phyloP scores from a whole-genome alignment of 495 filamentous ascomycete species.

The Lasiosphaeris hirsuta region DNA sequence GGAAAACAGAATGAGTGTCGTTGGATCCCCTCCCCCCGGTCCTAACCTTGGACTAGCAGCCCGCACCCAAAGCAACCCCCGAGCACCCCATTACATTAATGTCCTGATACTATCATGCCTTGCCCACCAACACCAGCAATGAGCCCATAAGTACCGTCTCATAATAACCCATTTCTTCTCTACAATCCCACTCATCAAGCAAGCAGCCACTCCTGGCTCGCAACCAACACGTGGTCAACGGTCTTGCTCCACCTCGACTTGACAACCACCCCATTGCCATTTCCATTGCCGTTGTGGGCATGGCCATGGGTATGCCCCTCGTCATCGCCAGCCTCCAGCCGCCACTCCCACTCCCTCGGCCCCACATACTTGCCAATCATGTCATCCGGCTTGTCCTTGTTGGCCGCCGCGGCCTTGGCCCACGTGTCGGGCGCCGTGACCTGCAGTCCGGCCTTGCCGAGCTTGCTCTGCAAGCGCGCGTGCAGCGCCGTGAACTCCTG shows the following conservation, averaged over 20 bases:
- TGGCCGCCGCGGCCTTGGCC: constrained; percentile 9
- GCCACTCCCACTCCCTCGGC: constrained; percentile 22
- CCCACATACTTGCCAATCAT: constrained; percentile 25
- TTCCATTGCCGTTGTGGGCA: background rate
- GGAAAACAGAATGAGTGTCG: too few relatives aligned
- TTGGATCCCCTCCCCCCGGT: too few relatives aligned
- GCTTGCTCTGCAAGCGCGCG: constrained; percentile 5
- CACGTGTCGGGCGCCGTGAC: constrained; percentile 18
- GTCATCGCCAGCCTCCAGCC: constrained; percentile 3
- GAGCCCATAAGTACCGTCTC: too few relatives aligned
- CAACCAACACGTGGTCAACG: constrained; percentile 17
- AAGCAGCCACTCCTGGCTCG: constrained; percentile 16
- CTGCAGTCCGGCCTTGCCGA: constrained; percentile 14
- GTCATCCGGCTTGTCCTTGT: constrained; percentile 21
- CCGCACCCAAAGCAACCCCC: background rate
- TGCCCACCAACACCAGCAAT: too few relatives aligned
- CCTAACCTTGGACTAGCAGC: background rate
- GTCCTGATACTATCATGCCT: too few relatives aligned
- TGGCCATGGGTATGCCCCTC: background rate
- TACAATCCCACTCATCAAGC: background rate
- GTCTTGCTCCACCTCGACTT: constrained; percentile 4
- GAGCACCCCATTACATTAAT: too few relatives aligned
- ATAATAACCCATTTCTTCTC: background rate
- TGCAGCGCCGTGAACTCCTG: constrained; percentile 18
- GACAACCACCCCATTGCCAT: background rate